Evolutionary conservation across 2,329 filamentous ascomycete species (phyloP).

Genomic region (Aspergillus sojae): DNA sequence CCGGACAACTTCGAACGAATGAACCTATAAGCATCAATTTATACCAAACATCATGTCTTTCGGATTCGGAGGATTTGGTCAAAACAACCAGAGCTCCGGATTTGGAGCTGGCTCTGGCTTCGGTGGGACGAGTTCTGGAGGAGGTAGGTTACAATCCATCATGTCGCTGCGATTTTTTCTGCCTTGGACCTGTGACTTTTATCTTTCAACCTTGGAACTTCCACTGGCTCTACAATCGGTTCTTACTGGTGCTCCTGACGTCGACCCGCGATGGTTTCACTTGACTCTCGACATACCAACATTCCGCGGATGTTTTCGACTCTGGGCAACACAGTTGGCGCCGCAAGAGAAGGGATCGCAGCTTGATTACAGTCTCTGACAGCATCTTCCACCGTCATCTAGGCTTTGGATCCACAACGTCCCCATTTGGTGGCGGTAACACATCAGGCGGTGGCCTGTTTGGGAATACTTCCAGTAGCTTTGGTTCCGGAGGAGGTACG

Average conservation of each 20-base stretch:
- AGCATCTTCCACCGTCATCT: constrained; percentile 38
- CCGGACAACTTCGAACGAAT: constrained; percentile 28
- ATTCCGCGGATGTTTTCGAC: constrained; percentile 29
- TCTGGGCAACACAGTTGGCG: constrained; percentile 28
- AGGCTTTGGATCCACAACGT: constrained; percentile 45
- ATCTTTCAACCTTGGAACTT: constrained; percentile 2
- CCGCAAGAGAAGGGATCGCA: constrained; percentile 35
- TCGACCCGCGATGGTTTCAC: constrained; percentile 31
- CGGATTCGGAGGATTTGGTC: constrained; percentile 62
- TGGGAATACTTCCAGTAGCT: constrained; percentile 41
- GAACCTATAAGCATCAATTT: constrained; percentile 29
- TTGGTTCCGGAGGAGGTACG: constrained; percentile 48
- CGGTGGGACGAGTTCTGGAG: constrained; percentile 35
- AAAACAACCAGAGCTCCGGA: constrained; percentile 53
- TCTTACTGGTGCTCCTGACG: constrained; percentile 32
- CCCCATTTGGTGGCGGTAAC: constrained; percentile 40
- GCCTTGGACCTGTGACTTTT: constrained; percentile 4
- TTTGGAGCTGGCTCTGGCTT: constrained; percentile 43
- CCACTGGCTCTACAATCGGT: constrained; percentile 17
- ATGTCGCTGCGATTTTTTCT: constrained; percentile 8
- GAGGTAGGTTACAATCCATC: constrained; percentile 38
- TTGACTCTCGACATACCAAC: constrained; percentile 24
- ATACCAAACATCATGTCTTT: constrained; percentile 40
- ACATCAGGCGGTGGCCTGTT: constrained; percentile 38
- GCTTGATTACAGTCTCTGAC: constrained; percentile 43